A percentile compares a stretch with the other conserved stretches of the same genome.
Conservation (phyloP, 2,329 filamentous ascomycete genomes). For the Triangularia verruculosa region DNA sequence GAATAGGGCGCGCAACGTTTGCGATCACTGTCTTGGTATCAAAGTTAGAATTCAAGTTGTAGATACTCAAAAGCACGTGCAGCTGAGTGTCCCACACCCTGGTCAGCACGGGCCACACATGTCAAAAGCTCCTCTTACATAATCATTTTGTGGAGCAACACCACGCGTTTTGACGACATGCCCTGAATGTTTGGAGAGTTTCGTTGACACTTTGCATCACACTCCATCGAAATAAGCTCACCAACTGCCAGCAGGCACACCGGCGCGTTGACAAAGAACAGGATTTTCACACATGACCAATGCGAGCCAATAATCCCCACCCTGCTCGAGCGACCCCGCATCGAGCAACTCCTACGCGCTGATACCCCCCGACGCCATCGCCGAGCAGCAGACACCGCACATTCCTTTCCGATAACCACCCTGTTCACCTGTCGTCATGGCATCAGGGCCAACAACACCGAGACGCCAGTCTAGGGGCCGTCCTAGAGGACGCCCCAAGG, state of each 20-base stretch:
- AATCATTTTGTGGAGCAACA: background rate
- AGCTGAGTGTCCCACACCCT: background rate
- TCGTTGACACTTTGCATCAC: conserved; percentile 17
- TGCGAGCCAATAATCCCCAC: conserved; percentile 14
- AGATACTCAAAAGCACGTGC: background rate
- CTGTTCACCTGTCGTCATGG: conserved; percentile 27
- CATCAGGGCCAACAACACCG: conserved; percentile 37
- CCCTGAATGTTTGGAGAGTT: background rate
- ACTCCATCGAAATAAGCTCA: conserved; percentile 19
- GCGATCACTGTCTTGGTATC: background rate
- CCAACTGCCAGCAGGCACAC: conserved; percentile 15
- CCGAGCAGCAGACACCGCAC: conserved; percentile 1
- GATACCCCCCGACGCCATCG: conserved; percentile 11
- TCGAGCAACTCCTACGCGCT: conserved; percentile 18
- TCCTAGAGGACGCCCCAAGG: conserved; percentile 45
- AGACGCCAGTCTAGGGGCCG: conserved; percentile 43
- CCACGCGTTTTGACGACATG: background rate
- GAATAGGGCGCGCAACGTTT: background rate
- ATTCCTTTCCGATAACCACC: background rate
- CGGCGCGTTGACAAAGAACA: conserved; percentile 13
- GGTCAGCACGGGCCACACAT: background rate
- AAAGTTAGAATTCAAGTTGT: background rate
- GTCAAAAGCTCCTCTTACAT: background rate
- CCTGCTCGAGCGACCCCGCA: conserved; percentile 23
- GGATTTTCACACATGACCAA: conserved; percentile 13